These are phyloP conservation scores for Cyathus olla DNA, from an alignment of 1,284 basidiomycete genomes.

Conservation along the genomic window DNA sequence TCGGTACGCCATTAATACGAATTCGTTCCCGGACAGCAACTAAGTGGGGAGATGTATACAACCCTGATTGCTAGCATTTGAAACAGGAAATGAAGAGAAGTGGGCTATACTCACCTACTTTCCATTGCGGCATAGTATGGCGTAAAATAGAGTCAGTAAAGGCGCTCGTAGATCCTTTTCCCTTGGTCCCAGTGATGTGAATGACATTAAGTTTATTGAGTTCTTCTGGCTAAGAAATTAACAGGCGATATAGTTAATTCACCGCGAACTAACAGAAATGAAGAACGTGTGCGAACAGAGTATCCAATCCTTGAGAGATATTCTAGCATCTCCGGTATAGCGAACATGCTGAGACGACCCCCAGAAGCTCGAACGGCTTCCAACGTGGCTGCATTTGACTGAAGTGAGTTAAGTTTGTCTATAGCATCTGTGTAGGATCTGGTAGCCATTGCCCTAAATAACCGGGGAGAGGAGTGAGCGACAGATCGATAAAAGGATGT, in stretches of 20 bases:
- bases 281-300: slow-evolving; percentile 60
- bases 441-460: slow-evolving; percentile 58
- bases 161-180: slow-evolving; percentile 97
- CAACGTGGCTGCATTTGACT: slow-evolving; percentile 93
- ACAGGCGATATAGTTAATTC: too few species aligned
- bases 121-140: slow-evolving; percentile 72
- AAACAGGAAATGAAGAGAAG: background rate
- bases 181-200: slow-evolving; percentile 99
- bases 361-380: slow-evolving; percentile 88
- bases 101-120: slow-evolving; percentile 64
- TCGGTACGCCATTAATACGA: slow-evolving; percentile 90
- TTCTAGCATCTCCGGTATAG: slow-evolving; percentile 92
- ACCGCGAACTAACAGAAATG: background rate
- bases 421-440: slow-evolving; percentile 86
- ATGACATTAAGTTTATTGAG: slow-evolving; percentile 93
- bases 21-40: slow-evolving; percentile 97
- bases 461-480: slow-evolving; percentile 17
- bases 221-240: slow-evolving; percentile 71
- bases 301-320: slow-evolving; percentile 93
- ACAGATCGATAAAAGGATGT: slow-evolving; percentile 19
- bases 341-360: slow-evolving; percentile 74
- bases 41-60: slow-evolving; percentile 98
- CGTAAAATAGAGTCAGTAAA: slow-evolving; percentile 87
- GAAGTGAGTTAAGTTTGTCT: slow-evolving; percentile 89
- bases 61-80: slow-evolving; percentile 57